Base-by-base conservation (phyloP, 768 basidiomycete species). In the Clavaria fumosa region DNA sequence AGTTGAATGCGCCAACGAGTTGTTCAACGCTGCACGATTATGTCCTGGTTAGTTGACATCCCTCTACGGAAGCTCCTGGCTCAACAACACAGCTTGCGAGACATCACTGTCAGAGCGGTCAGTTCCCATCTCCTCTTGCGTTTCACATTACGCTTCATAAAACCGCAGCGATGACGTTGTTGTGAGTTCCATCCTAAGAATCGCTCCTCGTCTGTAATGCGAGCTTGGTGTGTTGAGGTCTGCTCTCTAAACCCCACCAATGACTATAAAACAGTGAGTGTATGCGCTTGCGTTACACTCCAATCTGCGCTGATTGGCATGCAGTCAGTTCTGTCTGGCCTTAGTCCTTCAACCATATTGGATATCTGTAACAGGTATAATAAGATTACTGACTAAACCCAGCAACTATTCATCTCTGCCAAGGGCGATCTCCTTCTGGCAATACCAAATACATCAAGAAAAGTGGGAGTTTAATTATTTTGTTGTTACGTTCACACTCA, bases 381-480 rank as follows among this genome's bases (percentile, higher is more conserved):
- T n/a, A n/a, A n/a, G n/a, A n/a, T n/a, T n/a, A n/a, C n/a, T n/a
- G n/a, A n/a, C n/a, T n/a, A n/a, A n/a, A n/a, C n/a, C n/a, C n/a
- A n/a, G n/a, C n/a, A n/a, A n/a, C n/a, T 51, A 17, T 11, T 20
- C 12, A 31, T 31, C 22, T 41, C 23, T 43, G 35, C 21, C 12
- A 22, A 84, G 83, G 15, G 82, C 85, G 3, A 69, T 88, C 40
- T 81, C 84, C 3, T 89, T 89, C 53, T 89, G 85, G 85, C 81
- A 85, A 53, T 89, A 89, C 53, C 85, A 89, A 49, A 70, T 77
- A 35, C 80, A 83, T 44, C 85, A 89, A 56, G 85, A 89, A 60
- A 75, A 70, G 84, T 81, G 39, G 40, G 57, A 47, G 23, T 9
- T 9, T 14, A 28, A 14, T 21, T 18, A 28, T 34, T 21, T 31